Evolutionary conservation across 2,329 filamentous ascomycete genomes (phyloP), one percentile per base, ranked within the genome.

Genomic region (Botrytis fabae): DNA sequence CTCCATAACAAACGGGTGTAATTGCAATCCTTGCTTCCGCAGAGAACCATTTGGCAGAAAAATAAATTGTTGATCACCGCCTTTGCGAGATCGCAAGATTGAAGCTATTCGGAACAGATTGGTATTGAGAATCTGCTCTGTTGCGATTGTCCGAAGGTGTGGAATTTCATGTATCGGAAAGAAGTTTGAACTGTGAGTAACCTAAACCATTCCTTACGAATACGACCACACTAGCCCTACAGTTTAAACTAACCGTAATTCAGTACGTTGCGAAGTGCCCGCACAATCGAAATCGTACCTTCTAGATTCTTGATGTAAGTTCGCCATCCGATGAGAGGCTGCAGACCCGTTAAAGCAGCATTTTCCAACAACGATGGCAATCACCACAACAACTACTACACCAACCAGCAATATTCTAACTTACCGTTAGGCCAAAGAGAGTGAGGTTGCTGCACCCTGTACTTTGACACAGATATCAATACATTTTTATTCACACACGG

Each of bases 1-100:
- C 42, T 69, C 35, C 25, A 69, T n/a, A 38, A 60, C 46, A 46
- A 57, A 69, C 70, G 51, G 70, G 70, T 40, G 62, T 69, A 68
- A 68, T 68, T 44, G 62, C 46, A 28, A 72, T 48, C 70, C 70
- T 48, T 72, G 63, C 63, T 72, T 61, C 70, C 70, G 62, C 63
- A 60, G 42, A 60, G 44, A 20, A 46, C 12, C 20, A 16, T 46
- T 46, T 46, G 51, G 57, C 68, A 60, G 51, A 60, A 70, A 42
- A 35, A 20, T 44, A 14, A 32, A 38, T 70, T 38, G 32, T 46
- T 46, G 12, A 20, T 28, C 40, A 70, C 68, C 65, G 65, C 65
- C 38, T 69, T 69, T 42, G 42, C 8, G 20, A 0, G 28, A 2
- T 8, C 32, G 40, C 48, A 32, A 46, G 20, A 62, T 28, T 70